Conservation (phyloP, 345 rosid species). For the Balakata baccata region DNA sequence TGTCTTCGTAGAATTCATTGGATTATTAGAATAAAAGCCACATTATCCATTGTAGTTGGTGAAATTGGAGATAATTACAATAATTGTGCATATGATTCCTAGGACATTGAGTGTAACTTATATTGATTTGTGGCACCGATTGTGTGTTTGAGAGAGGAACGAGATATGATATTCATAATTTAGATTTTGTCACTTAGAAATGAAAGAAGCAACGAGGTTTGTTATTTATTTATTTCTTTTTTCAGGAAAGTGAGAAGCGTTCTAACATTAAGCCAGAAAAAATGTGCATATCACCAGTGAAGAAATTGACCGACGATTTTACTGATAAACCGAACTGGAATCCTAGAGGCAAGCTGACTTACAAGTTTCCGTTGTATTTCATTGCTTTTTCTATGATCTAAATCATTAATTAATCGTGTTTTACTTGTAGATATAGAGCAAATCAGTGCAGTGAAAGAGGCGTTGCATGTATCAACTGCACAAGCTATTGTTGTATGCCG, state of each 20-base stretch:
- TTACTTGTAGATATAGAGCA: slow-evolving; percentile 51
- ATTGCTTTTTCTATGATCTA: neutral
- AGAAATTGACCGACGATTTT: slow-evolving; percentile 26
- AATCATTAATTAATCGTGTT: neutral
- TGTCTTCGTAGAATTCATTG: too few relatives aligned
- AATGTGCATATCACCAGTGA: slow-evolving; percentile 21
- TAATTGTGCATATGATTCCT: too few relatives aligned
- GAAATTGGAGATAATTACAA: too few relatives aligned
- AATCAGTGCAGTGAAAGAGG: slow-evolving; percentile 65
- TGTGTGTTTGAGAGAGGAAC: neutral
- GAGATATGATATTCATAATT: neutral
- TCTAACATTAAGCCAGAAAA: slow-evolving; percentile 11
- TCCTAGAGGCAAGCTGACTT: slow-evolving; percentile 48
- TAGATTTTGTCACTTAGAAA: neutral
- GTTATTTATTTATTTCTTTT: too few relatives aligned
- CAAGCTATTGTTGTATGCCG: slow-evolving; percentile 65
- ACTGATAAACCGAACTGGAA: slow-evolving; percentile 46
- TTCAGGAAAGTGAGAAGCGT: slow-evolving; percentile 28
- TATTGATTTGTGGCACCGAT: too few relatives aligned
- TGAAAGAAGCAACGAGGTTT: neutral
- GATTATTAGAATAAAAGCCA: too few relatives aligned
- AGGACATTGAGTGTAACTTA: too few relatives aligned
- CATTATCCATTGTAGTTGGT: too few relatives aligned
- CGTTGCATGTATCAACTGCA: slow-evolving; percentile 68
- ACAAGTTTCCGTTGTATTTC: too few relatives aligned